phyloP scores from a whole-genome alignment of 176 grass and related monocot genomes.

The Raddia guianensis region DNA sequence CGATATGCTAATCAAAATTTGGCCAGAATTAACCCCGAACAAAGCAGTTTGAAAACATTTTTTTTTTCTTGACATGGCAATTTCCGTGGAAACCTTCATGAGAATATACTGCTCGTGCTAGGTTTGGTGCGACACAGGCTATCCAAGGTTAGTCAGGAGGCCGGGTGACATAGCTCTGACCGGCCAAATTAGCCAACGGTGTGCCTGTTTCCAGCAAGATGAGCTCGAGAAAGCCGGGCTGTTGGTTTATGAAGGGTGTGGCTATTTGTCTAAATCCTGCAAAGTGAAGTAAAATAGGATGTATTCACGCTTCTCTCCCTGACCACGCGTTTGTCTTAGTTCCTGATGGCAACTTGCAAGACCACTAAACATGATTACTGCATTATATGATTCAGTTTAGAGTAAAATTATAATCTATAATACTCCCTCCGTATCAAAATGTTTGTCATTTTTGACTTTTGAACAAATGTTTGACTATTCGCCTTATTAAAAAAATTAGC shows the following conservation, averaged over 20 bases:
- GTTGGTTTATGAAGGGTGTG: conserved; percentile 72
- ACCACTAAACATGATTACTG: not conserved
- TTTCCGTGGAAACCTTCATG: not conserved
- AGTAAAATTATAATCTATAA: no score
- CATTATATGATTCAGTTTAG: no score
- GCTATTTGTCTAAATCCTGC: conserved; percentile 65
- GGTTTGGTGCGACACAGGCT: conserved; percentile 91
- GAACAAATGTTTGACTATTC: no score
- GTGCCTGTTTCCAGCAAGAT: conserved; percentile 76
- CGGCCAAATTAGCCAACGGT: conserved; percentile 81
- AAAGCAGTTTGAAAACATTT: not conserved
- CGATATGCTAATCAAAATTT: not conserved
- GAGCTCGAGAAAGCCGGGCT: conserved; percentile 67
- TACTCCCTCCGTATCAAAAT: no score
- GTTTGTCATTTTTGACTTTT: no score
- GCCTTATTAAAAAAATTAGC: no score
- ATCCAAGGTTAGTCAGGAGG: conserved; percentile 75
- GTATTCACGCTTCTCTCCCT: not conserved
- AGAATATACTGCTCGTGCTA: conserved; percentile 32
- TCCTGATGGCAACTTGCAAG: not conserved
- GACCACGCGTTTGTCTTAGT: not conserved
- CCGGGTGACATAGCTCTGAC: conserved; percentile 83
- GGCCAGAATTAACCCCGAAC: not conserved
- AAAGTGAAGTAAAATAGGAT: conserved; percentile 51
- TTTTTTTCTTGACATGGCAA: conserved; percentile 2